A percentile compares a stretch with the other conserved stretches of the same genome.
phyloP scores from a whole-genome alignment of 1,284 basidiomycete genomes.

The Cerioporus squamosus region DNA sequence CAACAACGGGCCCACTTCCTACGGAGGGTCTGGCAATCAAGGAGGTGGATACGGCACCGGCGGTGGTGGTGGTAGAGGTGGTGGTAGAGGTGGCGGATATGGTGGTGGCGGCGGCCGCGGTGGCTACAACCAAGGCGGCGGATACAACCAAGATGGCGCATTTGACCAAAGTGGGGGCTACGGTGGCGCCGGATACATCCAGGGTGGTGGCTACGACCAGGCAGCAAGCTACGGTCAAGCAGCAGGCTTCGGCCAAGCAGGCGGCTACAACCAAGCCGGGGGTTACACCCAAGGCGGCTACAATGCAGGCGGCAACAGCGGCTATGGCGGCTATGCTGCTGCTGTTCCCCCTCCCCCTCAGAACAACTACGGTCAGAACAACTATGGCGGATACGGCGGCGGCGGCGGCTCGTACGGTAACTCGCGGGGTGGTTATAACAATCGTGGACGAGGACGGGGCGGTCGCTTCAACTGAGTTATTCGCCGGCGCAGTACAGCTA shows the following conservation, averaged over 20 bases:
- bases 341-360: constrained; percentile 23
- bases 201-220: constrained; percentile 29
- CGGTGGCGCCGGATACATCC: constrained; percentile 35
- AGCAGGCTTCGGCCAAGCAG: too few relatives aligned
- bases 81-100: constrained; percentile 21
- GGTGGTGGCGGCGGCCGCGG: constrained; percentile 16
- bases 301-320: constrained; percentile 13
- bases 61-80: constrained; percentile 14
- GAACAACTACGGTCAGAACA: constrained; percentile 13
- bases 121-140: constrained; percentile 23
- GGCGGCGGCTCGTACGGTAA: constrained; percentile 26
- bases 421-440: constrained; percentile 28
- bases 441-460: constrained; percentile 46
- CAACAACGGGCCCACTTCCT: neutral
- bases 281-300: constrained; percentile 13
- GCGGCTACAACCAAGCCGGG: constrained; percentile 2
- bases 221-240: constrained; percentile 26
- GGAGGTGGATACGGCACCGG: constrained; percentile 36
- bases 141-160: too few relatives aligned
- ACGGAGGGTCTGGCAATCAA: constrained; percentile 18
- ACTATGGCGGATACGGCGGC: constrained; percentile 33
- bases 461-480: constrained; percentile 38
- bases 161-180: too few relatives aligned
- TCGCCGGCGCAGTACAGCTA: constrained; percentile 9
- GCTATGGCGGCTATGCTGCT: constrained; percentile 26